Evolutionary conservation across 176 grass and related monocot species (phyloP).

Genomic region (Rhynchospora pubera): DNA sequence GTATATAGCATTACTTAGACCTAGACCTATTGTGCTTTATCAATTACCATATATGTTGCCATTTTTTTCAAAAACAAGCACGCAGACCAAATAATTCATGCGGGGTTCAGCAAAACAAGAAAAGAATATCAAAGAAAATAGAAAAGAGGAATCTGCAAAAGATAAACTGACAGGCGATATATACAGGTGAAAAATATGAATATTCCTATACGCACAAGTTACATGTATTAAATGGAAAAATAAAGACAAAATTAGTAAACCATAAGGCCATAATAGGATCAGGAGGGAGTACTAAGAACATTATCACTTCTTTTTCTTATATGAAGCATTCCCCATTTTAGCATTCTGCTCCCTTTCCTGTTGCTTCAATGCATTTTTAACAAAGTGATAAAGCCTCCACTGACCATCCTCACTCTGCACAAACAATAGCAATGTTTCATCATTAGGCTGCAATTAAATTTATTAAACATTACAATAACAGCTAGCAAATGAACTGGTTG

Average conservation of each 20-base stretch:
- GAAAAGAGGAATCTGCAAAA: neutral
- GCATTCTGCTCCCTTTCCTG: constrained; percentile 19
- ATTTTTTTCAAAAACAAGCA: no score
- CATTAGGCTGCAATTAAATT: no score
- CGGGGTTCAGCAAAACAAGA: neutral
- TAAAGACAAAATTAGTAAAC: neutral
- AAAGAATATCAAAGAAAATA: no score
- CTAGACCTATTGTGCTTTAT: no score
- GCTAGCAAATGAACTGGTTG: neutral
- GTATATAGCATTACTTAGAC: no score
- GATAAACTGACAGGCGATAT: neutral
- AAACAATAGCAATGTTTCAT: neutral
- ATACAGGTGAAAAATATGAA: neutral
- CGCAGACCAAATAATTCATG: no score
- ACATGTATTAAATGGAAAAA: neutral
- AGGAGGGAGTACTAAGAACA: constrained; percentile 45
- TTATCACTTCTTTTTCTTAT: constrained; percentile 62
- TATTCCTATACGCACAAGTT: neutral
- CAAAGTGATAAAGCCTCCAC: constrained; percentile 81
- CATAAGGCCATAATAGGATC: neutral
- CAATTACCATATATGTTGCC: no score
- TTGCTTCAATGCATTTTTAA: constrained; percentile 57
- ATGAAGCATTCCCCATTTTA: constrained; percentile 38
- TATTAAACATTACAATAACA: neutral
- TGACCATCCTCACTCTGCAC: constrained; percentile 71